Base-by-base conservation (phyloP, 768 basidiomycete species). In the Calocybe gangraenosa region DNA sequence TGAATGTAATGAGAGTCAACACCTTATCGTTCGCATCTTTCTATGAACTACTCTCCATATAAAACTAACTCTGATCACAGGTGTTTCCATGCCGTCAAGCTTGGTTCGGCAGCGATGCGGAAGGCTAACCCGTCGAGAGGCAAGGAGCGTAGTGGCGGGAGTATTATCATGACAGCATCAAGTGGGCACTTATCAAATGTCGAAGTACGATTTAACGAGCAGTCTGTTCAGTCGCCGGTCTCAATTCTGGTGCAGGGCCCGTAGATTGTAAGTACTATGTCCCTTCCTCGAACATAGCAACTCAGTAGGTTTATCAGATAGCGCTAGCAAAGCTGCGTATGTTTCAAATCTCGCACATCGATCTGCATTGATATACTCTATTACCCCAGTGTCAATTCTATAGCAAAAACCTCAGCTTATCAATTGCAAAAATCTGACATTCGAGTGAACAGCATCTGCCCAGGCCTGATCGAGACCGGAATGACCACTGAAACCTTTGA, bases 261-360 rank as follows among this genome's bases (percentile, higher is more conserved):
- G 61, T 85, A 37, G 88, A 94, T 52, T 94, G 88, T 91, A 57
- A 69, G 86, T 51, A 11, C 21, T 7, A 18, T 38, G 2, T n/a
- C 14, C 15, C 28, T 32, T 3, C 17, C 8, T 5, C 4, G 31
- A 11, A n/a, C 14, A 19, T 34, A 23, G 17, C 42, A 39, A 32
- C 15, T 23, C 2, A n/a, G 49, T 20, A 47, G 35, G 38, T 25
- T 49, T 39, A 35, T 44, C 62, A 86, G 92, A 95, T 56, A 92
- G 90, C 55, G 92, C 92, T 41, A 89, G 87, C 55, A 96, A 96
- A 71, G 88, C 92, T 23, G 91, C 91, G 91, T 92, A 58, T 66
- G 84, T 69, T 10, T 14, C 47, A 46, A 40, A 20, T 14, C 30
- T 7, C 40, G 21, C 32, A 38, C 42, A 5, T 36, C 31, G 11